Evolutionary conservation across 2,329 filamentous ascomycete genomes (phyloP), one percentile per base, ranked within the genome.

Genomic region (Xylariaceae sp.): DNA sequence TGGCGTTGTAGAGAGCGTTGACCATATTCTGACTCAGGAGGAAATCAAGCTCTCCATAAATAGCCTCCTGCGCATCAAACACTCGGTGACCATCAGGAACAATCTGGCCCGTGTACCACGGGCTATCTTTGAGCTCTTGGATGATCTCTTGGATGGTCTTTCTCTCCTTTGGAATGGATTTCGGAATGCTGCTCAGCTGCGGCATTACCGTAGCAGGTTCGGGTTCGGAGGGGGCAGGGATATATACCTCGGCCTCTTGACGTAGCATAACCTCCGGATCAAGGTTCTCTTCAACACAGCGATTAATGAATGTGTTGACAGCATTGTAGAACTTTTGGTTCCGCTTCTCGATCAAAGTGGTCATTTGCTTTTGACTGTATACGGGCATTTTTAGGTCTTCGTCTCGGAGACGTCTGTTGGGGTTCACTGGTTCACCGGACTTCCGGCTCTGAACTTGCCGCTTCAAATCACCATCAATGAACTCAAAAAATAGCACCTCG

Each of bases 1-100:
- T 89, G 8, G 89, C 88, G 62, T 97, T 97, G 74, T 95, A 99
- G 0, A 99, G 72, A 1, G 94, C 92, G 68, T 99, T 96, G n/a
- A 99, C 92, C 47, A 99, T 74, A 59, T 88, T 82, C 68, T 99
- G 94, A 49, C 91, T 96, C 7, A 99, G 78, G 16, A 87, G 75
- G 66, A 97, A 99, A 26, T 87, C 81, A 46, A 99, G 77, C 40
- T 95, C 87, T 1, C 90, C 92, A 64, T 88, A 91, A 0, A 92
- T 80, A 0, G 92, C 78, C 60, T 86, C 82, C 64, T 96, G 92
- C 1, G 88, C 83, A 61, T 95, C 90, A 64, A 96, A 95, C 0
- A 95, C 88, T 32, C 92, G 83, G 73, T 96, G 91, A 0, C 94
- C 94, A 61, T 95, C 88, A 0, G 92, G 90, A 0, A 97, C 92